Evolutionary conservation across 805 yeast genomes (phyloP), one percentile per base, ranked within the genome.

Genomic region (Starmerella lactis-condensi): DNA sequence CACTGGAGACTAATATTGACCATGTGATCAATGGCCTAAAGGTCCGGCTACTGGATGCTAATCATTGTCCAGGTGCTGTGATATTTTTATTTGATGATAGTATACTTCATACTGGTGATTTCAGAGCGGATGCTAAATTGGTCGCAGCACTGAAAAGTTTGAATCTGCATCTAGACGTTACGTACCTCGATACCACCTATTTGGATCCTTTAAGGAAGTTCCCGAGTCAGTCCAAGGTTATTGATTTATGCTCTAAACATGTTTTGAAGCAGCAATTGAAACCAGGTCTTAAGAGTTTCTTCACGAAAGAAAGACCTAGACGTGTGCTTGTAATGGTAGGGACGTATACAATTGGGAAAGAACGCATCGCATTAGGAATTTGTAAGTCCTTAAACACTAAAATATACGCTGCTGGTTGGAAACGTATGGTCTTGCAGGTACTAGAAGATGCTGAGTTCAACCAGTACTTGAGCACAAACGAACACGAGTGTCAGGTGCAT

Each of bases 61-160:
- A 89, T 44, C 98, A 89, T 53, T 89, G 98, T 52, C 98, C 98
- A 1, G 98, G 98, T 2, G 79, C 95, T 3, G 79, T 69, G 0
- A 65, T 89, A 0, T 76, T 83, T 37, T 52, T 82, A 9, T 75
- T 79, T 44, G 74, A 72, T 43, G 56, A 56, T 32, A 39, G 39
- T 37, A 40, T 41, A 11, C 53, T 89, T 20, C 98, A 89, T 51
- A 82, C 95, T 31, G 98, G 98, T 2, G 98, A 89, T 54, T 89
- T 85, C 46, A 58, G 98, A 35, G 81, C 82, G 8, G 64, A 65
- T 39, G 52, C 54, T 22, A 43, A 46, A 4, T 71, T 77, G 52
- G 51, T 75, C 11, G 38, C 44, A 3, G 15, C 28, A 2, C 30
- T 45, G 8, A 16, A 14, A n/a, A 24, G 25, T 23, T 30, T 28